These are phyloP conservation scores for Eimeria maxima DNA, from an alignment of 169 alveolate species.

Conservation along the genomic window DNA sequence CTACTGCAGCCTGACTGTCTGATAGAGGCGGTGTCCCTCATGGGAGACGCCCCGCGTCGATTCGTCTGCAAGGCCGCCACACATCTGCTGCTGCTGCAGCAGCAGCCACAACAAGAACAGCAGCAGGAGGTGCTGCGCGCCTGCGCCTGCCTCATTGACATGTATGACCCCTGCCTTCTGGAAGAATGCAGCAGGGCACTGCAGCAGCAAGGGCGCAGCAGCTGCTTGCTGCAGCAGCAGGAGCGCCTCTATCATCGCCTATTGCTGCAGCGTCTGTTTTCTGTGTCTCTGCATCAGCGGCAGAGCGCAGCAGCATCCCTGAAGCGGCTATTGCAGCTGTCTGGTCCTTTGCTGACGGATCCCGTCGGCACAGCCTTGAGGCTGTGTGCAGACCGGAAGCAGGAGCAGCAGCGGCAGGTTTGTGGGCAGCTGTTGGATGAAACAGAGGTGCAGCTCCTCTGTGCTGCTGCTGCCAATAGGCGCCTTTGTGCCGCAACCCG, in stretches of 20 bases:
- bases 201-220: constrained; percentile 36
- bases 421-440: constrained; percentile 42
- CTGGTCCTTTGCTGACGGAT: constrained; percentile 12
- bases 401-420: constrained; percentile 23
- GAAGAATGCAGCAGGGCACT: constrained; percentile 45
- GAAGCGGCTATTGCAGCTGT: constrained; percentile 61
- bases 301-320: constrained; percentile 57
- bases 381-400: constrained; percentile 29
- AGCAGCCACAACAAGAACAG: constrained; percentile 36
- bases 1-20: constrained; percentile 74
- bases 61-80: constrained; percentile 62
- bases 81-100: constrained; percentile 51
- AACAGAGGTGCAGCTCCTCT: constrained; percentile 44
- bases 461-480: constrained; percentile 64
- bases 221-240: constrained; percentile 55
- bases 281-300: constrained; percentile 72
- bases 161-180: constrained; percentile 49
- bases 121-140: constrained; percentile 62
- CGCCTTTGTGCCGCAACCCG: constrained; percentile 69
- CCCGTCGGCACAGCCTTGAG: constrained; percentile 67
- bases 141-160: constrained; percentile 62
- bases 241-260: constrained; percentile 18
- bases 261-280: constrained; percentile 72
- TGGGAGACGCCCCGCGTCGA: constrained; percentile 36
- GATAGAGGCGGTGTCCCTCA: constrained; percentile 60